Evolutionary conservation across 441 rosid genomes (phyloP).

Genomic region (Macaranga tanarius): DNA sequence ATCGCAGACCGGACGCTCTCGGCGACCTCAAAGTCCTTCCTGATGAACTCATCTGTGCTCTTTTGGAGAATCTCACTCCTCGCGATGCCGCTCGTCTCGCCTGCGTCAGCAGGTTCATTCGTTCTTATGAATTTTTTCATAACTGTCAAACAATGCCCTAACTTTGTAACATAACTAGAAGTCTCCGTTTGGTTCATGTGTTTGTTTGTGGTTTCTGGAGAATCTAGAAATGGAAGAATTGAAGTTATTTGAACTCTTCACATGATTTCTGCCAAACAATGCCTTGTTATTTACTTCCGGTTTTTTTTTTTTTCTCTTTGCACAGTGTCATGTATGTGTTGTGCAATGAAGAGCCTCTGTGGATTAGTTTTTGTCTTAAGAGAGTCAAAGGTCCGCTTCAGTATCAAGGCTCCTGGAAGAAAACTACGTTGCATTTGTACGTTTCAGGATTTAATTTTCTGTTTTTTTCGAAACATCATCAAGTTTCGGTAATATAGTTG

Average conservation of each 20-base stretch:
- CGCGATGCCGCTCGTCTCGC: slow-evolving; percentile 74
- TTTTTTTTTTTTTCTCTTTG: background rate
- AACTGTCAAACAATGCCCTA: background rate
- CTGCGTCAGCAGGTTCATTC: slow-evolving; percentile 83
- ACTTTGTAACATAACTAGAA: background rate
- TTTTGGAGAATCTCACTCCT: slow-evolving; percentile 63
- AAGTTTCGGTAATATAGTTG: background rate
- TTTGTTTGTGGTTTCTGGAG: background rate
- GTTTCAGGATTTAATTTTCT: slow-evolving; percentile 19
- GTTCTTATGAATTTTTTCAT: background rate
- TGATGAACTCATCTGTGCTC: slow-evolving; percentile 66
- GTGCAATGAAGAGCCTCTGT: slow-evolving; percentile 88
- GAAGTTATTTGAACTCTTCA: background rate
- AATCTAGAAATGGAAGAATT: background rate
- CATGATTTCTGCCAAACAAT: too few species aligned
- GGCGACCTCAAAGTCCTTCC: slow-evolving; percentile 66
- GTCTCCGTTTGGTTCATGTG: background rate
- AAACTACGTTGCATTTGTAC: slow-evolving; percentile 65
- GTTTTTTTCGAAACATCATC: background rate
- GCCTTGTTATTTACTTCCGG: background rate
- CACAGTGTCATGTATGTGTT: slow-evolving; percentile 84
- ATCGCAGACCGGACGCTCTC: slow-evolving; percentile 71
- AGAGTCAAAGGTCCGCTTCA: slow-evolving; percentile 50
- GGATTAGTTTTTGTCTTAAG: slow-evolving; percentile 80
- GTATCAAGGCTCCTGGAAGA: slow-evolving; percentile 89